Evolutionary conservation across 2,329 filamentous ascomycete species (phyloP).

Genomic region (Dactylonectria estremocensis): DNA sequence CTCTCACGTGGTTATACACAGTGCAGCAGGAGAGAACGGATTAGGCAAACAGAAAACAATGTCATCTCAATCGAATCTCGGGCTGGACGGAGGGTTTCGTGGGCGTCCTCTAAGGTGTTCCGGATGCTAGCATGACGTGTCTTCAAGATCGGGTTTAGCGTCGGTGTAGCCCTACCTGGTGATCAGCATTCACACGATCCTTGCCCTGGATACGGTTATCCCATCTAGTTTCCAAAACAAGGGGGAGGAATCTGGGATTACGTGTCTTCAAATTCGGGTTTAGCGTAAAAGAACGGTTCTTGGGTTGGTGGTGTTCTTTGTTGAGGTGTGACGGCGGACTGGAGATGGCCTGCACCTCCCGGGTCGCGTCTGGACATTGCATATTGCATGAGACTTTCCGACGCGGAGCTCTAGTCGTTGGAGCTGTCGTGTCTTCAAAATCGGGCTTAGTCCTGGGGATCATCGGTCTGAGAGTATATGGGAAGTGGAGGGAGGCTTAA

Average conservation of each 20-base stretch:
- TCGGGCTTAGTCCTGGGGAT: neutral
- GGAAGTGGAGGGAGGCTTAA: neutral
- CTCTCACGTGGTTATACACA: neutral
- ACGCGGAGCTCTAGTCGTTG: neutral
- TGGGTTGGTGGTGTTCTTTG: neutral
- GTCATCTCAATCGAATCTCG: neutral
- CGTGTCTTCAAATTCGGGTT: neutral
- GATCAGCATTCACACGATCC: neutral
- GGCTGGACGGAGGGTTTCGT: neutral
- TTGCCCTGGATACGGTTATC: neutral
- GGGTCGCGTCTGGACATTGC: neutral
- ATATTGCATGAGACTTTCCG: neutral
- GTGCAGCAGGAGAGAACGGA: neutral
- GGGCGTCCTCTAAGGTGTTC: neutral
- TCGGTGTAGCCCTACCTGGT: neutral
- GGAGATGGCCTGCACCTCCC: neutral
- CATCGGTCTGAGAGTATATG: neutral
- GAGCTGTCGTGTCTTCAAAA: neutral
- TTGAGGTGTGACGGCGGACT: neutral
- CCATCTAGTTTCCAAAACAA: neutral
- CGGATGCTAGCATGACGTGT: neutral
- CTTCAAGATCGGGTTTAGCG: neutral
- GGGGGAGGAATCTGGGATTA: neutral
- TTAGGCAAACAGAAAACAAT: neutral
- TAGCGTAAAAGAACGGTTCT: neutral